phyloP scores from a whole-genome alignment of 202 grass and related monocot species.

The Digitaria exilis region DNA sequence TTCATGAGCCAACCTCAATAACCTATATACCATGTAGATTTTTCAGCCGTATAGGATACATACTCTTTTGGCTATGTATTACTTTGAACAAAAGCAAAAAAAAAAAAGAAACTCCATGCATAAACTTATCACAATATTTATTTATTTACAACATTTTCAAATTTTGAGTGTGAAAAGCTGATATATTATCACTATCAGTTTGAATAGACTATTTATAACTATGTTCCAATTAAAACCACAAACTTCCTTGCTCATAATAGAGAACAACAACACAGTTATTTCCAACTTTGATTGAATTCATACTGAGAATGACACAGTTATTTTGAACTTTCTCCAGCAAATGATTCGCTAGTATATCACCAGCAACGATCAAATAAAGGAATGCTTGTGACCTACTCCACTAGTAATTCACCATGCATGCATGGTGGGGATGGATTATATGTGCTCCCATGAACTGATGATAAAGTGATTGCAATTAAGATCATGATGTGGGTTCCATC shows the following conservation, averaged over 20 bases:
- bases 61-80: too few species aligned
- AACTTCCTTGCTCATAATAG: not conserved
- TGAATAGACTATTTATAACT: not conserved
- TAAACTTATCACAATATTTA: not conserved
- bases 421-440: not conserved
- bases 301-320: too few species aligned
- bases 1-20: too few species aligned
- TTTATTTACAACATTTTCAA: too few species aligned
- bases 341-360: not conserved
- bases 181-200: not conserved
- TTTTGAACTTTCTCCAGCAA: not conserved
- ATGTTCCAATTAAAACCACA: not conserved
- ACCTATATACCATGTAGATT: too few species aligned
- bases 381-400: not conserved
- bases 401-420: not conserved
- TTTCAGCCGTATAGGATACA: too few species aligned
- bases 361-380: not conserved
- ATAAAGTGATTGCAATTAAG: constrained; percentile 8
- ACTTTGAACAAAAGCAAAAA: not conserved
- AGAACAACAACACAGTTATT: too few species aligned
- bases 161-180: not conserved
- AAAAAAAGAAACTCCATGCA: not conserved
- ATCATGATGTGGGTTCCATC: not conserved
- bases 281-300: too few species aligned
- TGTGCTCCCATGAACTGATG: not conserved